A percentile compares a stretch with the other conserved stretches of the same genome.
Evolutionary conservation across 768 basidiomycete species (phyloP).

Genomic region (Trametes cingulata): DNA sequence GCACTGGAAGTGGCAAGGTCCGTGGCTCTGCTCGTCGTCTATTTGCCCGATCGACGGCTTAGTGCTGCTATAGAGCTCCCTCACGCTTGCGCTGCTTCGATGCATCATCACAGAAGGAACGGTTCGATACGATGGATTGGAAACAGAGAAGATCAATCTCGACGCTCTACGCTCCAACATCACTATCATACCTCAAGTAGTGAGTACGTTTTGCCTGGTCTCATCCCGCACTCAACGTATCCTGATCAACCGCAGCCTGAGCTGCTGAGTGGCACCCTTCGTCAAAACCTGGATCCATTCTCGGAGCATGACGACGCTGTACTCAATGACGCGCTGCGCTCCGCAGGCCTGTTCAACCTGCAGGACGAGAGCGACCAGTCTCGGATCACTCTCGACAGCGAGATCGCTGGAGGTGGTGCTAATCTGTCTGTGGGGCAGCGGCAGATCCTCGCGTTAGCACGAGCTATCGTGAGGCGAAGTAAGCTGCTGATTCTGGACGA

Average conservation of each 20-base stretch:
- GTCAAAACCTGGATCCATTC: slow-evolving; percentile 53
- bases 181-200: slow-evolving; percentile 46
- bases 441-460: slow-evolving; percentile 45
- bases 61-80: too few relatives aligned
- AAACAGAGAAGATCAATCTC: slow-evolving; percentile 44
- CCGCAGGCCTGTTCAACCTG: slow-evolving; percentile 39
- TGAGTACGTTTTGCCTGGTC: slow-evolving; percentile 31
- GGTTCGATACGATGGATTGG: slow-evolving; percentile 46
- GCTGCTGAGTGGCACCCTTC: slow-evolving; percentile 44
- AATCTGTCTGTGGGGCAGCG: slow-evolving; percentile 45
- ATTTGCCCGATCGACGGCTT: too few relatives aligned
- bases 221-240: slow-evolving; percentile 12
- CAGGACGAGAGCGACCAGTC: slow-evolving; percentile 30
- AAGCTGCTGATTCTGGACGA: slow-evolving; percentile 51
- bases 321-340: slow-evolving; percentile 41
- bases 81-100: slow-evolving; percentile 50
- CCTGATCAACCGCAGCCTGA: slow-evolving; percentile 32
- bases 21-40: too few relatives aligned
- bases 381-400: slow-evolving; percentile 33
- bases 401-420: slow-evolving; percentile 31
- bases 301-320: slow-evolving; percentile 46
- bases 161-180: slow-evolving; percentile 47
- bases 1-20: slow-evolving; percentile 7
- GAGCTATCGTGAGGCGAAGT: slow-evolving; percentile 45
- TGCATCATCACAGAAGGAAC: slow-evolving; percentile 50